phyloP scores from a whole-genome alignment of 2,329 filamentous ascomycete genomes.

The Paramyrothecium sp. region DNA sequence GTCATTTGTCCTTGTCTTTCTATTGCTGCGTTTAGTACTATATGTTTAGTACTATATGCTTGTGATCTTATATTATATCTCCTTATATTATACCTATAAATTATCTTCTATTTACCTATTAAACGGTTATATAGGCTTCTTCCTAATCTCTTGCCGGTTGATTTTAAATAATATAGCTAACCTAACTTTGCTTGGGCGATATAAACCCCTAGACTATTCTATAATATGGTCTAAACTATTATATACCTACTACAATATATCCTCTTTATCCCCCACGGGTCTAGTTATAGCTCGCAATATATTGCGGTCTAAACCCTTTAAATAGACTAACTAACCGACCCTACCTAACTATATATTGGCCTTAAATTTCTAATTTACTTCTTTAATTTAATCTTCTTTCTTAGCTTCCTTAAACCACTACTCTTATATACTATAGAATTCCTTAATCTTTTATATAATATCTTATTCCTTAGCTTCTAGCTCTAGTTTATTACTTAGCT shows the following conservation, averaged over 20 bases:
- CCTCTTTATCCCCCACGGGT: neutral
- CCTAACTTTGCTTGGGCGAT: neutral
- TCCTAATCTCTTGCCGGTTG: neutral
- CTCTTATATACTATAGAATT: no score
- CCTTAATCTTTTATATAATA: no score
- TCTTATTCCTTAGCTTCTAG: no score
- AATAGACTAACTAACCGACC: neutral
- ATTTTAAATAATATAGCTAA: neutral
- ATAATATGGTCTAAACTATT: no score
- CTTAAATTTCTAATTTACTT: neutral
- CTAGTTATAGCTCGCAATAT: neutral
- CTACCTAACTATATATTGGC: neutral
- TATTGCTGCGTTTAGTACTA: neutral
- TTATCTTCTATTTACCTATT: no score
- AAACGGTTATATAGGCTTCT: no score
- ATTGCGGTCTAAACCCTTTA: neutral
- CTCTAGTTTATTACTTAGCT: no score
- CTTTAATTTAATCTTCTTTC: no score
- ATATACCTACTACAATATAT: no score
- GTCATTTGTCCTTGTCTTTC: neutral
- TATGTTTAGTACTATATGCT: neutral
- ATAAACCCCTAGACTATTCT: neutral
- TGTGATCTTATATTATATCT: no score
- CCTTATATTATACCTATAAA: no score
- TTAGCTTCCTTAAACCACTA: no score